These are phyloP conservation scores for Lentinula guzmanii DNA, from an alignment of 768 basidiomycete species.

Conservation along the genomic window DNA sequence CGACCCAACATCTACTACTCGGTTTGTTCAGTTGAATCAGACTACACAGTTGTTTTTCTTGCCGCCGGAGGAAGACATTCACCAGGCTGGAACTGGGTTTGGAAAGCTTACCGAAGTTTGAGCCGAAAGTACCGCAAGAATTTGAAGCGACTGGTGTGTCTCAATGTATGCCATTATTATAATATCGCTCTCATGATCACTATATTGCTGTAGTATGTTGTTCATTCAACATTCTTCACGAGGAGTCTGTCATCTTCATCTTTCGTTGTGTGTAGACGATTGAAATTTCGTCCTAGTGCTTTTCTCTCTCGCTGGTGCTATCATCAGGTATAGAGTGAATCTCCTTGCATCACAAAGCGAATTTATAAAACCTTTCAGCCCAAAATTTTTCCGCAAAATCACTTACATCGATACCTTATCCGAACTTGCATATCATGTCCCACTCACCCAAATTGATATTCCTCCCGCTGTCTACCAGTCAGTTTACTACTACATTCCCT, in stretches of 20 bases:
- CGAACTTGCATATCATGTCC: slow-evolving; percentile 69
- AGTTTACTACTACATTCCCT: slow-evolving; percentile 14
- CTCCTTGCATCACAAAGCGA: not conserved
- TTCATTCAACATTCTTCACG: slow-evolving; percentile 84
- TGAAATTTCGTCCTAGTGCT: slow-evolving; percentile 50
- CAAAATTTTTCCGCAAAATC: slow-evolving; percentile 87
- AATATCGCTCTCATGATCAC: not conserved
- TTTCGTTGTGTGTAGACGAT: not conserved
- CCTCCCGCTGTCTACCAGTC: slow-evolving; percentile 79
- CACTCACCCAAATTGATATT: slow-evolving; percentile 84
- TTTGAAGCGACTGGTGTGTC: slow-evolving; percentile 69
- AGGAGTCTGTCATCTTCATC: slow-evolving; percentile 50
- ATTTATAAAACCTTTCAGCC: slow-evolving; percentile 35
- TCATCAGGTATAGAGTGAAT: slow-evolving; percentile 58
- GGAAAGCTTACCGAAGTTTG: slow-evolving; percentile 81
- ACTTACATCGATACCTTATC: slow-evolving; percentile 72
- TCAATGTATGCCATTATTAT: not conserved
- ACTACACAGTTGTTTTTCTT: slow-evolving; percentile 85
- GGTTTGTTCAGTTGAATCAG: slow-evolving; percentile 64
- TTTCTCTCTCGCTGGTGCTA: slow-evolving; percentile 81
- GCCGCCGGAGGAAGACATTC: slow-evolving; percentile 71
- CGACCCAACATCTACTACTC: not conserved
- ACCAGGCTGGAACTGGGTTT: slow-evolving; percentile 87
- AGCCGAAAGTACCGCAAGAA: slow-evolving; percentile 86
- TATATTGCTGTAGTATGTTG: slow-evolving; percentile 54